These are phyloP conservation scores for Beta corolliflora DNA, from an alignment of 179 eudicot species.

Conservation along the genomic window DNA sequence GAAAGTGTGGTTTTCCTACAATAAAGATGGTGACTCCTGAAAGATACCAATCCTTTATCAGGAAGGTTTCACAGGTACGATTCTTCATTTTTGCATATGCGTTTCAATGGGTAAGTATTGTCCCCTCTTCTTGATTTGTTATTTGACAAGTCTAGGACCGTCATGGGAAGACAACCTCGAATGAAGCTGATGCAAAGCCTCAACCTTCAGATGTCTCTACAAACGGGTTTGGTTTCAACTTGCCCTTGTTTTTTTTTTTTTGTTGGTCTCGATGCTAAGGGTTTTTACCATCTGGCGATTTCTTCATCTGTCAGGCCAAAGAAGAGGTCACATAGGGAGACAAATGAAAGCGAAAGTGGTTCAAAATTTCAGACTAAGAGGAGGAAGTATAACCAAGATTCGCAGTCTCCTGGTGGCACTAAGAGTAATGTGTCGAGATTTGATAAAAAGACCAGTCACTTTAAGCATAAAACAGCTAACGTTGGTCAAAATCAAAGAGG, in stretches of 20 bases:
- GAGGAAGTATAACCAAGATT: slow-evolving; percentile 34
- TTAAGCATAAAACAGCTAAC: slow-evolving; percentile 14
- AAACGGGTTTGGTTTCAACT: slow-evolving; percentile 42
- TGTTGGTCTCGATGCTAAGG: background rate
- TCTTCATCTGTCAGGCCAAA: slow-evolving; percentile 41
- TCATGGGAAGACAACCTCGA: slow-evolving; percentile 59
- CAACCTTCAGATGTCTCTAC: slow-evolving; percentile 36
- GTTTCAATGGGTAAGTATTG: background rate
- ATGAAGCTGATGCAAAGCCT: slow-evolving; percentile 39
- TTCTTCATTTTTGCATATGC: background rate
- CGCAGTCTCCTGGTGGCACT: slow-evolving; percentile 24
- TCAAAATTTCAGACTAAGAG: slow-evolving; percentile 41
- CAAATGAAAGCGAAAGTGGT: slow-evolving; percentile 34
- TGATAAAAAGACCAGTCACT: slow-evolving; percentile 21
- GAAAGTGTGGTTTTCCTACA: slow-evolving; percentile 73
- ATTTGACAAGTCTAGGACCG: slow-evolving; percentile 54
- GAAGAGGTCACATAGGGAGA: slow-evolving; percentile 46
- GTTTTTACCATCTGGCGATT: background rate
- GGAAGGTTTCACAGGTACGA: slow-evolving; percentile 59
- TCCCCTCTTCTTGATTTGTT: background rate
- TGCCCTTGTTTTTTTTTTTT: background rate
- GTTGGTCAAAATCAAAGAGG: slow-evolving; percentile 10
- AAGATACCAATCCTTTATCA: slow-evolving; percentile 61
- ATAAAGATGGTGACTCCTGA: slow-evolving; percentile 61
- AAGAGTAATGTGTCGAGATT: slow-evolving; percentile 14